These are phyloP conservation scores for Aspergillus carlsbadensis DNA, from an alignment of 495 filamentous ascomycete species.

Conservation along the genomic window DNA sequence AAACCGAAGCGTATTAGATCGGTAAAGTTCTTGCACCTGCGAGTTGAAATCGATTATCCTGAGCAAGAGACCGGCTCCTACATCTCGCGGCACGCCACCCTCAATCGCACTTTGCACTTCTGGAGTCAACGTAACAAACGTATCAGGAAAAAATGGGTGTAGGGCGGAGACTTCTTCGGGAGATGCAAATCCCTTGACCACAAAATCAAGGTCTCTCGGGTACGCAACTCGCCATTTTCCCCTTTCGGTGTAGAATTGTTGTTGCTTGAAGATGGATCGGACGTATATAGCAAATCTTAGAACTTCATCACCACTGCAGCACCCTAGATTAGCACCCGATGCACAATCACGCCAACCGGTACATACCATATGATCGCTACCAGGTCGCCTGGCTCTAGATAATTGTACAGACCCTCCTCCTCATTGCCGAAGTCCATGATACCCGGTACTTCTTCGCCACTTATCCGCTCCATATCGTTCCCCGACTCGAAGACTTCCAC, in stretches of 20 bases:
- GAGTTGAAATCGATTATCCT: constrained; percentile 34
- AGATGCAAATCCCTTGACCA: constrained; percentile 62
- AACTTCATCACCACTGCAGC: constrained; percentile 34
- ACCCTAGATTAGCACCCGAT: neutral
- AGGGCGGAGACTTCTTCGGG: constrained; percentile 57
- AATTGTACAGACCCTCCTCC: constrained; percentile 33
- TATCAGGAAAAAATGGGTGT: constrained; percentile 59
- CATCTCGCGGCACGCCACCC: constrained; percentile 43
- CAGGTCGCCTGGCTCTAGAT: constrained; percentile 69
- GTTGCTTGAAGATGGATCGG: constrained; percentile 56
- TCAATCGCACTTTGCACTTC: constrained; percentile 44
- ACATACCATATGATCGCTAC: constrained; percentile 59
- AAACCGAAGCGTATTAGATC: constrained; percentile 48
- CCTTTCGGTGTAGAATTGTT: constrained; percentile 70
- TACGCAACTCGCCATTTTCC: constrained; percentile 70
- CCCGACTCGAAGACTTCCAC: constrained; percentile 30
- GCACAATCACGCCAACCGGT: neutral
- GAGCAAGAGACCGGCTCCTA: constrained; percentile 33
- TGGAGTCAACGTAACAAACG: constrained; percentile 32
- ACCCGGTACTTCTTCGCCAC: constrained; percentile 31
- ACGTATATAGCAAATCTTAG: constrained; percentile 68
- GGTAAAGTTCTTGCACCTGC: constrained; percentile 34
- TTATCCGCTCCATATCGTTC: constrained; percentile 26
- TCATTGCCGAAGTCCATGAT: constrained; percentile 35
- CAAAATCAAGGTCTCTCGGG: constrained; percentile 51